phyloP scores from a whole-genome alignment of 345 rosid genomes.

The Corymbia maculata region DNA sequence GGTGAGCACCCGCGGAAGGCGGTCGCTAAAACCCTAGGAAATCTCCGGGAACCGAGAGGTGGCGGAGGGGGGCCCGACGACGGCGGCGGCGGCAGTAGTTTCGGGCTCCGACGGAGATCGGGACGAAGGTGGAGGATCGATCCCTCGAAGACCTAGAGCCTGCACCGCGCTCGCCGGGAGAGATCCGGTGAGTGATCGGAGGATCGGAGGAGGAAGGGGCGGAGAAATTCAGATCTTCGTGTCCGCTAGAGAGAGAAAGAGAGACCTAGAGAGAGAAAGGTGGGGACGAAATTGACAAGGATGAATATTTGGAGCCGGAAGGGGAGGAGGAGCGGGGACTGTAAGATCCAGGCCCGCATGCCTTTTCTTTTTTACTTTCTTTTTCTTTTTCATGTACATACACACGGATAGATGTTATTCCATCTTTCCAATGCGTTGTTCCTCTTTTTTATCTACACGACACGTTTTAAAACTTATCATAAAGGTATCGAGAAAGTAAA shows the following conservation, averaged over 20 bases:
- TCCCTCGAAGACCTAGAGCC: background rate
- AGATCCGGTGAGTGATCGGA: background rate
- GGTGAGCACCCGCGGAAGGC: background rate
- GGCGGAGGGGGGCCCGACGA: background rate
- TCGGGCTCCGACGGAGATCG: background rate
- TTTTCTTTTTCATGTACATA: background rate
- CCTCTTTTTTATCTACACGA: background rate
- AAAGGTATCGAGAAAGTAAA: no score
- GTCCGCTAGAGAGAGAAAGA: background rate
- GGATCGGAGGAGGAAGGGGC: background rate
- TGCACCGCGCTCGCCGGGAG: background rate
- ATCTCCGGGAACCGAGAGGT: background rate
- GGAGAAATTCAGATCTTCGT: background rate
- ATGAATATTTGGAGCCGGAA: background rate
- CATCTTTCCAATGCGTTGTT: background rate
- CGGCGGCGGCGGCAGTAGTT: background rate
- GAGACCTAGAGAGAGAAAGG: no score
- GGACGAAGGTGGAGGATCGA: background rate
- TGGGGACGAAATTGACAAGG: background rate
- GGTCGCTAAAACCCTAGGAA: background rate
- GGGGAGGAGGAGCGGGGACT: background rate
- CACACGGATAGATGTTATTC: background rate
- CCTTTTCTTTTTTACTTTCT: background rate
- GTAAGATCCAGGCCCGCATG: background rate
- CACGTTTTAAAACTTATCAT: no score